Evolutionary conservation across 352 stramenopile species (phyloP).

Genomic region (Pythium phragmitis): DNA sequence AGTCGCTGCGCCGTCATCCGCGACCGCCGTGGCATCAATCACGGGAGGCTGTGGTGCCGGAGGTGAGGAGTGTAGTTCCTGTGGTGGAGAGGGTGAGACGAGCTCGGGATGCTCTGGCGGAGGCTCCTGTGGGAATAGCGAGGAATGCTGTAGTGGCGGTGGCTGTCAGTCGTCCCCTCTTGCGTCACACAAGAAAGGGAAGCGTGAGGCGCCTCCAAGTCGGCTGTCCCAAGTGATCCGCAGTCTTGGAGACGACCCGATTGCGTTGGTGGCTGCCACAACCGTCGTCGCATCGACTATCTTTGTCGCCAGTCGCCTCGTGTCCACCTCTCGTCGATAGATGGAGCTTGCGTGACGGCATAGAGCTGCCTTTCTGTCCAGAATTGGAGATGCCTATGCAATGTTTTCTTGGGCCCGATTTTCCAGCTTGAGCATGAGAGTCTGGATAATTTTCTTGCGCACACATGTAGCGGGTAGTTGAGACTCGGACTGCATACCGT

Average conservation of each 20-base stretch:
- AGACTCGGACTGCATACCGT: constrained; percentile 44
- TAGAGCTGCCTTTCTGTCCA: neutral
- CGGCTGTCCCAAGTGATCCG: constrained; percentile 7
- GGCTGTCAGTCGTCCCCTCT: constrained; percentile 4
- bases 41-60: constrained; percentile 28
- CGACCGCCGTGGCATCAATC: constrained; percentile 3
- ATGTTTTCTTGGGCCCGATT: constrained; percentile 43
- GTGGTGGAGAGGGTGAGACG: constrained; percentile 24
- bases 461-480: constrained; percentile 48
- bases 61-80: constrained; percentile 24
- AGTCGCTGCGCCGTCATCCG: neutral
- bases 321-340: constrained; percentile 20
- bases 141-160: constrained; percentile 32
- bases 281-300: constrained; percentile 53
- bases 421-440: constrained; percentile 58
- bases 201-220: neutral
- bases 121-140: constrained; percentile 1
- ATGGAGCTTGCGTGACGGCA: neutral
- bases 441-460: constrained; percentile 61
- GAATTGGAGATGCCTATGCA: neutral
- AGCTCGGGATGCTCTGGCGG: constrained; percentile 33
- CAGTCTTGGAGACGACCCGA: constrained; percentile 44
- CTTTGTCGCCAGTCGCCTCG: constrained; percentile 47
- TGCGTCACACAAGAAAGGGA: neutral
- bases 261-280: constrained; percentile 45